Base-by-base conservation (phyloP, 495 filamentous ascomycete species). In the Aspergillus egyptiacus region DNA sequence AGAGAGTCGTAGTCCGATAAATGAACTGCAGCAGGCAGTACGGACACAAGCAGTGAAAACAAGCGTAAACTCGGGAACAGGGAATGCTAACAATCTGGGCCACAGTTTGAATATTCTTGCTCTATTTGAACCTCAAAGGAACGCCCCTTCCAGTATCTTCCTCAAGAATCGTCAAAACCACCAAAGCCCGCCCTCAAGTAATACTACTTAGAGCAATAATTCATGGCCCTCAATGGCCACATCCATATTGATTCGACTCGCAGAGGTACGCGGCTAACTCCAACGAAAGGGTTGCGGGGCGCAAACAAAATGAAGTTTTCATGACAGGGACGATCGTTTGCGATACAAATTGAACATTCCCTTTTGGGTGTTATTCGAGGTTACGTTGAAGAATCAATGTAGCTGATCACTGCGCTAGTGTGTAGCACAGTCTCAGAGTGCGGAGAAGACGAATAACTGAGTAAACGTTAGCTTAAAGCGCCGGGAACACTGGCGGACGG, bases 371-470 rank as follows among this genome's bases (percentile, higher is more conserved):
- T 31, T 32, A 27, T 43, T 2, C 19, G 19, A 11, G 5, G 10
- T 18, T 5, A 18, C 39, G 39, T 2, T 38, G 32, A 46, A 32
- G 19, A 24, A 34, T 51, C 55, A 50, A 60, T 59, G 57, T 53
- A 48, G 58, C 61, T 60, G 50, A 63, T 54, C 59, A 55, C 58
- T 55, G 48, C 57, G 53, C 47, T 56, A 55, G 49, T 58, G 50
- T 49, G 59, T 54, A 45, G 46, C 46, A 3, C 5, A 14, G 27
- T 23, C 50, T 76, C 84, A 98, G 75, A 98, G 80, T 69, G 93
- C 93, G 51, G 93, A 98, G 74, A 98, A 98, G 62, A 98, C 94
- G 74, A 98, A 98, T 61, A 98, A 82, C 93, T 74, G 48, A 35
- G 54, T 18, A 13, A 20, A 18, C 32, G 54, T 66, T 54, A 69